Evolutionary conservation across 164 flowering plant species (phyloP).

Genomic region (Chloranthus sessilifolius): DNA sequence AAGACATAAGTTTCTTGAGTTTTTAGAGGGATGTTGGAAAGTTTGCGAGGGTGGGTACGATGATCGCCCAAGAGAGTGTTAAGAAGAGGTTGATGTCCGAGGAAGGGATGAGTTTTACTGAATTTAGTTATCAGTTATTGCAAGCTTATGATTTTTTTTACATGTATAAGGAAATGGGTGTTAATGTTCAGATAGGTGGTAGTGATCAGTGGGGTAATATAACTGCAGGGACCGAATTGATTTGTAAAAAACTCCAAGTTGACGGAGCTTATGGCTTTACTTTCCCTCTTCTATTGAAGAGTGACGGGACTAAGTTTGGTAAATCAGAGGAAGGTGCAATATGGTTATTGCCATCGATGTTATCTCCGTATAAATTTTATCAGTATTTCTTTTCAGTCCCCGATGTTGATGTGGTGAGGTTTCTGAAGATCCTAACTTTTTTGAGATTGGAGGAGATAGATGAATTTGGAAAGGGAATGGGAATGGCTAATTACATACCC

Average conservation of each 20-base stretch:
- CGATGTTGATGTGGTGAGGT: conserved; percentile 67
- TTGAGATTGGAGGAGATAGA: conserved; percentile 56
- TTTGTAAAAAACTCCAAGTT: conserved; percentile 47
- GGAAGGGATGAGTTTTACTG: conserved; percentile 27
- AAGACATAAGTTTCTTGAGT: conserved; percentile 53
- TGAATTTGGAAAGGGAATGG: conserved; percentile 54
- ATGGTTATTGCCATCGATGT: conserved; percentile 61
- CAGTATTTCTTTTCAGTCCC: conserved; percentile 83
- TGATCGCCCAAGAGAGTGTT: conserved; percentile 26
- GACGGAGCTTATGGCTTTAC: conserved; percentile 73
- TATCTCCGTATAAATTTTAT: conserved; percentile 78
- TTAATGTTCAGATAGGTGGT: conserved; percentile 79
- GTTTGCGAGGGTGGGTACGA: conserved; percentile 61
- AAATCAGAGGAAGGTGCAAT: conserved; percentile 85
- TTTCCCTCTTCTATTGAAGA: conserved; percentile 75
- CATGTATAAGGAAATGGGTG: conserved; percentile 39
- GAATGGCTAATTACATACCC: conserved; percentile 47
- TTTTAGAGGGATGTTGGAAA: conserved; percentile 56
- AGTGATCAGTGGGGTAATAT: conserved; percentile 93
- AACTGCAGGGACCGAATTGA: conserved; percentile 79
- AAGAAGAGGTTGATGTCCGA: conserved; percentile 32
- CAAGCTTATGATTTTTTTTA: conserved; percentile 35
- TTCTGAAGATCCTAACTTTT: conserved; percentile 67
- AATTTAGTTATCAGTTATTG: conserved; percentile 68
- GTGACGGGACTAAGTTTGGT: conserved; percentile 83